Conservation (phyloP, 1,284 basidiomycete species). For the Cystobasidiaceae sp. region DNA sequence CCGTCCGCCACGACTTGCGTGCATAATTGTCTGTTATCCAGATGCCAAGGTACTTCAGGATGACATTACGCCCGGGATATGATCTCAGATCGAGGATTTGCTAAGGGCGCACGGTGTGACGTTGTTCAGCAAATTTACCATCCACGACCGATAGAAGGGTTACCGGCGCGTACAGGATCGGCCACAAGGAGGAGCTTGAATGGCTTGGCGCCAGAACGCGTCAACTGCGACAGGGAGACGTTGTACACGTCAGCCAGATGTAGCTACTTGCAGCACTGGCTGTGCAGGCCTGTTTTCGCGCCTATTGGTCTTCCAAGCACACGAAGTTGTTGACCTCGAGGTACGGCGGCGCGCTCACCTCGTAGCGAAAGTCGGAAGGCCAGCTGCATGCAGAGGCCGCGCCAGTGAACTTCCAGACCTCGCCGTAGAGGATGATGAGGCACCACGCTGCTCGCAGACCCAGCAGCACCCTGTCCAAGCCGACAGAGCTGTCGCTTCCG, state of each 20-base stretch:
- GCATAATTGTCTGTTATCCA: constrained; percentile 60
- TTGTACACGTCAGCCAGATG: neutral
- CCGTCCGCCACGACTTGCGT: constrained; percentile 67
- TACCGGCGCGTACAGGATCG: constrained; percentile 53
- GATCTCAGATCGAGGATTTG: constrained; percentile 61
- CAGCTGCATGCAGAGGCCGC: constrained; percentile 53
- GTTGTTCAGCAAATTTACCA: too few relatives aligned
- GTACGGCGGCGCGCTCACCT: constrained; percentile 38
- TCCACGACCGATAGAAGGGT: neutral
- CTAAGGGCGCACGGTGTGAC: constrained; percentile 5
- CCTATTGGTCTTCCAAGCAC: neutral
- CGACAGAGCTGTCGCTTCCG: neutral
- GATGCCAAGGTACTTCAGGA: constrained; percentile 47
- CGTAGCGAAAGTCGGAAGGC: constrained; percentile 49
- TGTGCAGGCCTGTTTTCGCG: neutral
- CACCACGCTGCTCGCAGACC: constrained; percentile 7
- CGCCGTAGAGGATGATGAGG: constrained; percentile 18
- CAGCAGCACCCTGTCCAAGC: constrained; percentile 2
- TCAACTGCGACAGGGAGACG: neutral
- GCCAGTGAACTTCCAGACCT: constrained; percentile 14
- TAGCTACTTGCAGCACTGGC: neutral
- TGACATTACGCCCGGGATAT: constrained; percentile 49
- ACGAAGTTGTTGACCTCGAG: neutral
- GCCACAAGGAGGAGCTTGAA: constrained; percentile 67
- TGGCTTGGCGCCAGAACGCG: constrained; percentile 43